These are phyloP conservation scores for Clonostachys chloroleuca DNA, from an alignment of 2,329 filamentous ascomycete species.

Conservation along the genomic window DNA sequence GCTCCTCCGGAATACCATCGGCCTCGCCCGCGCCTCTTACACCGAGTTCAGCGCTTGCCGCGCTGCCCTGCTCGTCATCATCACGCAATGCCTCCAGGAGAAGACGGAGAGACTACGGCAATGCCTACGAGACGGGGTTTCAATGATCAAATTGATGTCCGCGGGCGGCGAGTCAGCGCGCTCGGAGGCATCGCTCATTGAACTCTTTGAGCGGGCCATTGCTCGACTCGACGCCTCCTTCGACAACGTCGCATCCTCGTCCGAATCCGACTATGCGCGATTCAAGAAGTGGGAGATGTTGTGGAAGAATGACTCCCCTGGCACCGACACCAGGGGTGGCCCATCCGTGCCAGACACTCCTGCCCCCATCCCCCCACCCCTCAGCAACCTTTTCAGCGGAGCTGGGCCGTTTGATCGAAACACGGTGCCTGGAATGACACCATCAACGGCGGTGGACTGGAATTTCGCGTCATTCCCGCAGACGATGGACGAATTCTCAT, in stretches of 20 bases:
- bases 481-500: conserved; percentile 27
- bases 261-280: conserved; percentile 43
- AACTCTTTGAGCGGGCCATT: conserved; percentile 43
- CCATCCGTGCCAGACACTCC: background rate
- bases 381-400: background rate
- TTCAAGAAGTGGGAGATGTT: conserved; percentile 48
- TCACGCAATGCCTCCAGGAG: conserved; percentile 29
- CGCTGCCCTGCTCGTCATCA: conserved; percentile 43
- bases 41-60: conserved; percentile 52
- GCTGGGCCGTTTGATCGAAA: too few species aligned
- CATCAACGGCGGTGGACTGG: conserved; percentile 23
- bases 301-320: conserved; percentile 30
- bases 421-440: background rate
- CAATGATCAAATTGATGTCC: conserved; percentile 47
- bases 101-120: conserved; percentile 33
- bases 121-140: conserved; percentile 40
- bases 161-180: conserved; percentile 45
- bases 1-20: conserved; percentile 40
- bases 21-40: conserved; percentile 50
- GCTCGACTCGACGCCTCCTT: conserved; percentile 36
- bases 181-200: conserved; percentile 45
- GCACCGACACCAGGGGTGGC: conserved; percentile 11
- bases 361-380: background rate
- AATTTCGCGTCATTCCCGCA: conserved; percentile 30
- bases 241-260: conserved; percentile 17